These are phyloP conservation scores for Aspergillus aculeatus DNA, from an alignment of 2,329 filamentous ascomycete species.

Conservation along the genomic window DNA sequence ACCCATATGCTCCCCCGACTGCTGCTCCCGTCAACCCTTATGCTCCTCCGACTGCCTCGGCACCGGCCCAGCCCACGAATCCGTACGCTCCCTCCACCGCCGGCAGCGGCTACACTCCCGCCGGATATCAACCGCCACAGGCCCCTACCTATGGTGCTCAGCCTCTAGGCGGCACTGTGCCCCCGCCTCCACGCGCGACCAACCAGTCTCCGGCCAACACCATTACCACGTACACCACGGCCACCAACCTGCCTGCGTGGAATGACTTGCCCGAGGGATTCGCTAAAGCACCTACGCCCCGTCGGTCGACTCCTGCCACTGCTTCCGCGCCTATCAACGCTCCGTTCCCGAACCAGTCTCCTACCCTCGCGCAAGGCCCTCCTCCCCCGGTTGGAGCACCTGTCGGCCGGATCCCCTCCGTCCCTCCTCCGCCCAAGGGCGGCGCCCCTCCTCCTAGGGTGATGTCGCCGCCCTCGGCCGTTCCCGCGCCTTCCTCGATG, in stretches of 20 bases:
- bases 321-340: slow-evolving; percentile 63
- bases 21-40: slow-evolving; percentile 36
- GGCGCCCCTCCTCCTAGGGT: slow-evolving; percentile 64
- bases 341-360: slow-evolving; percentile 70
- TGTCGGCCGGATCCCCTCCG: slow-evolving; percentile 63
- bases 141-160: slow-evolving; percentile 47
- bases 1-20: slow-evolving; percentile 52
- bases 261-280: slow-evolving; percentile 90
- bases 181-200: slow-evolving; percentile 64
- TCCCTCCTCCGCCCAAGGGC: slow-evolving; percentile 82
- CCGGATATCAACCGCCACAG: slow-evolving; percentile 59
- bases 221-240: slow-evolving; percentile 63
- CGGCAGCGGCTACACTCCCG: slow-evolving; percentile 35
- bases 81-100: slow-evolving; percentile 30
- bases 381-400: slow-evolving; percentile 60
- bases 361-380: slow-evolving; percentile 37
- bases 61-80: slow-evolving; percentile 19
- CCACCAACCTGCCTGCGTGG: slow-evolving; percentile 77
- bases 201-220: slow-evolving; percentile 61
- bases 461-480: slow-evolving; percentile 64
- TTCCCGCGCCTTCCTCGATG: slow-evolving; percentile 61
- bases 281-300: slow-evolving; percentile 67
- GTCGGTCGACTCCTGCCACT: slow-evolving; percentile 70
- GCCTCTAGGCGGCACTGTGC: slow-evolving; percentile 46
- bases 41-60: slow-evolving; percentile 27